These are phyloP conservation scores for Globisporangium carolinianum DNA, from an alignment of 352 stramenopile genomes.

Conservation along the genomic window DNA sequence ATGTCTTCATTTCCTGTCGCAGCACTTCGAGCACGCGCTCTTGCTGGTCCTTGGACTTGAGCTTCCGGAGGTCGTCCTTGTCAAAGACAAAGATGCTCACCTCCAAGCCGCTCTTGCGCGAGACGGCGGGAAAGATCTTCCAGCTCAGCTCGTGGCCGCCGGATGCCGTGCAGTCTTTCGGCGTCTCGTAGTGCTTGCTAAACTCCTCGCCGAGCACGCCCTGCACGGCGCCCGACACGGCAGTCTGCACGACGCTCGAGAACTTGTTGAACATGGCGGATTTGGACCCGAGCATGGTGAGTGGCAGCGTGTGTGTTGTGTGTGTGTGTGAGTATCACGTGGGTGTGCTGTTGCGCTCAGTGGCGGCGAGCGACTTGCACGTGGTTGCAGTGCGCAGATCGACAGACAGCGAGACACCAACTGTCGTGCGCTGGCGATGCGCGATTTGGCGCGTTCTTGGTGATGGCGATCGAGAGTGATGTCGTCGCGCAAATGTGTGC, in stretches of 20 bases:
- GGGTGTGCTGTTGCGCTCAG: too few species aligned
- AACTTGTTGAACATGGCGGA: conserved; percentile 72
- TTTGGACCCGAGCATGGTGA: conserved; percentile 6
- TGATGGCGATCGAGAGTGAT: too few species aligned
- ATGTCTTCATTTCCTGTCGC: conserved; percentile 84
- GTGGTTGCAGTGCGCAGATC: not conserved
- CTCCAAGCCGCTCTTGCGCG: conserved; percentile 71
- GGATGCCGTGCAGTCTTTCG: conserved; percentile 77
- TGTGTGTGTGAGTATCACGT: not conserved
- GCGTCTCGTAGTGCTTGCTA: conserved; percentile 80
- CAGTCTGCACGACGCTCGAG: conserved; percentile 62
- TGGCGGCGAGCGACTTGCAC: not conserved
- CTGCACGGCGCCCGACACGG: conserved; percentile 38
- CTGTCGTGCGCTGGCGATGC: too few species aligned
- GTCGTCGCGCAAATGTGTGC: too few species aligned
- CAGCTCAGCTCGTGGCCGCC: conserved; percentile 77
- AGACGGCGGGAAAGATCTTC: conserved; percentile 81
- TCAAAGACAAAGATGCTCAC: conserved; percentile 86
- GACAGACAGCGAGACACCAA: not conserved
- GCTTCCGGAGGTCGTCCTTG: conserved; percentile 77
- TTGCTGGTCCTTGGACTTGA: conserved; percentile 82
- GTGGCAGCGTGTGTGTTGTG: not conserved
- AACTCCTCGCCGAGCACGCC: conserved; percentile 77
- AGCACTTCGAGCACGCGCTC: conserved; percentile 85
- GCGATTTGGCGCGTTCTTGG: too few species aligned